These are phyloP conservation scores for Xerocomus amazonicus DNA, from an alignment of 1,284 basidiomycete genomes.

Conservation along the genomic window DNA sequence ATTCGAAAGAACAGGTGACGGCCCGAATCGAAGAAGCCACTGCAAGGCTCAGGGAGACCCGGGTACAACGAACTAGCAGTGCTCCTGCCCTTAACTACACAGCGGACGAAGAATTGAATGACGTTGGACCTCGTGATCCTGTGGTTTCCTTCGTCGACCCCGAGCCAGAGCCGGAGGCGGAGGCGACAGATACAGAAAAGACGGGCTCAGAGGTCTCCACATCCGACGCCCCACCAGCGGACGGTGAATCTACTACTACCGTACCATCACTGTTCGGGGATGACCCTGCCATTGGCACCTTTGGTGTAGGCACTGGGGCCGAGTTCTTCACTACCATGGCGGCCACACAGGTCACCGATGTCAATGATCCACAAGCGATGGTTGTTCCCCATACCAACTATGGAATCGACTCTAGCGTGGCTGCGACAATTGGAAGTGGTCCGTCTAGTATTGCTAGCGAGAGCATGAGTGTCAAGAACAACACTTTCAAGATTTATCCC, in stretches of 20 bases:
- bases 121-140: slow-evolving; percentile 52
- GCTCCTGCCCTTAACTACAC: slow-evolving; percentile 32
- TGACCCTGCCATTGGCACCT: slow-evolving; percentile 58
- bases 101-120: slow-evolving; percentile 41
- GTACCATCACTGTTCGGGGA: slow-evolving; percentile 89
- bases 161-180: slow-evolving; percentile 44
- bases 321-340: slow-evolving; percentile 90
- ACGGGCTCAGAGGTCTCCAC: slow-evolving; percentile 74
- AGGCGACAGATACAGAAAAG: slow-evolving; percentile 42
- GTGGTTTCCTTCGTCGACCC: slow-evolving; percentile 79
- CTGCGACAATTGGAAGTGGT: slow-evolving; percentile 85
- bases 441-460: slow-evolving; percentile 75
- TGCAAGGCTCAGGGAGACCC: slow-evolving; percentile 59
- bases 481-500: slow-evolving; percentile 92
- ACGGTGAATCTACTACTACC: slow-evolving; percentile 76
- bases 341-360: slow-evolving; percentile 40
- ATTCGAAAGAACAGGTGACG: slow-evolving; percentile 86
- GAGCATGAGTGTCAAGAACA: slow-evolving; percentile 51
- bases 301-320: slow-evolving; percentile 60
- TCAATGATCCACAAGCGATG: slow-evolving; percentile 57
- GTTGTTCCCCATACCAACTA: slow-evolving; percentile 78
- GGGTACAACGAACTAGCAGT: slow-evolving; percentile 20
- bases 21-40: slow-evolving; percentile 80
- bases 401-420: slow-evolving; percentile 80
- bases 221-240: slow-evolving; percentile 66